Percentiles rank a stretch among this genome's conserved stretches.
phyloP scores from a whole-genome alignment of 208 protist genomes.

The Herpetomonas samuelpessoai region DNA sequence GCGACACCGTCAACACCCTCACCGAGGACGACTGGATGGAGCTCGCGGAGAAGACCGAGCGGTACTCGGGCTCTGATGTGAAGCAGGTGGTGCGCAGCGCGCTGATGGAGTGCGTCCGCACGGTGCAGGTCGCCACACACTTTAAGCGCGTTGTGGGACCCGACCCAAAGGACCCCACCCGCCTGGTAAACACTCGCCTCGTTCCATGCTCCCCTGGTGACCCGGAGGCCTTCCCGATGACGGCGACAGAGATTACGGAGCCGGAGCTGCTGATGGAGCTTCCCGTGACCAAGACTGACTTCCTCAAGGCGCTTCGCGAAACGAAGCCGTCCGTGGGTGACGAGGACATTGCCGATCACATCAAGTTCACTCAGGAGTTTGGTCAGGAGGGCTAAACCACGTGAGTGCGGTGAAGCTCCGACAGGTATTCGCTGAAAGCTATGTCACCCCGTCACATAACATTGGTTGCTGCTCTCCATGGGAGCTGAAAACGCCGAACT shows the following conservation, averaged over 20 bases:
- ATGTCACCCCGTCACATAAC: too few relatives aligned
- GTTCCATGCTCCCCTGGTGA: constrained; percentile 95
- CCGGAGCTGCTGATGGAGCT: constrained; percentile 91
- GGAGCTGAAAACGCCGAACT: too few relatives aligned
- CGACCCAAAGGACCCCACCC: constrained; percentile 67
- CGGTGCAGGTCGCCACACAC: constrained; percentile 96
- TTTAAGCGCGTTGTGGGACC: constrained; percentile 93
- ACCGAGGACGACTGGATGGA: constrained; percentile 85
- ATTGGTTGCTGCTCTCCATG: too few relatives aligned
- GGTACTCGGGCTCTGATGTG: constrained; percentile 97
- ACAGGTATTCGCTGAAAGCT: too few relatives aligned
- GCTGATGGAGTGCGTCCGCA: constrained; percentile 97
- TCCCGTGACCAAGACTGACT: constrained; percentile 90
- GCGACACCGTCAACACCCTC: constrained; percentile 90
- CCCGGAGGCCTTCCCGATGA: constrained; percentile 92
- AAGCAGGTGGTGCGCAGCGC: constrained; percentile 95
- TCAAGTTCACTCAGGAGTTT: constrained; percentile 96
- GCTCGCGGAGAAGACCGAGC: constrained; percentile 89
- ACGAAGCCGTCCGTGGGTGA: constrained; percentile 89
- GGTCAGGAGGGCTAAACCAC: constrained; percentile 95
- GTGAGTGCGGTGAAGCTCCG: too few relatives aligned
- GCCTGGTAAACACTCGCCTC: constrained; percentile 71
- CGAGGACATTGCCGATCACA: constrained; percentile 90
- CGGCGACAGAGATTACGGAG: constrained; percentile 83
- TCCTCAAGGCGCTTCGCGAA: constrained; percentile 89